Percentiles rank a stretch among this genome's conserved stretches.
These are phyloP conservation scores for Ascochyta koolunga DNA, from an alignment of 2,329 filamentous ascomycete species.

Conservation along the genomic window DNA sequence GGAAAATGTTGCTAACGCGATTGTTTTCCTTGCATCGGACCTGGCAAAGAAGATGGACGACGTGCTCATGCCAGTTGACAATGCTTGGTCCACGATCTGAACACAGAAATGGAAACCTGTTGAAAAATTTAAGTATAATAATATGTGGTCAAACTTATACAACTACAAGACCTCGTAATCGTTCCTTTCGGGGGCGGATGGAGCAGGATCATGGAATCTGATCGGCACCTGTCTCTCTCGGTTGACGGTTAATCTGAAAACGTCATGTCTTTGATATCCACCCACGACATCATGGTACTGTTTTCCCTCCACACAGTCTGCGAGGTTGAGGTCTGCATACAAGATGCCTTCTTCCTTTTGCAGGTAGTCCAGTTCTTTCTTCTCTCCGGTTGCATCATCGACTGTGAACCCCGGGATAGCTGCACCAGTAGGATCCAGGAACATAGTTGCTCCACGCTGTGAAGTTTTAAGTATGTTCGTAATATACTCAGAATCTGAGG, in stretches of 20 bases:
- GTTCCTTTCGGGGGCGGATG: not conserved
- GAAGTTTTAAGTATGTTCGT: conserved; percentile 45
- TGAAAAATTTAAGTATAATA: not conserved
- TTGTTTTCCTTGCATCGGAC: conserved; percentile 34
- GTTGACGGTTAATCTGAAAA: conserved; percentile 60
- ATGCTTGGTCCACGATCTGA: conserved; percentile 38
- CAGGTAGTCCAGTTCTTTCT: conserved; percentile 44
- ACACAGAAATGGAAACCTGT: not conserved
- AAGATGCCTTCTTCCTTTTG: conserved; percentile 57
- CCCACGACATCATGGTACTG: conserved; percentile 64
- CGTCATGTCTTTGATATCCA: conserved; percentile 61
- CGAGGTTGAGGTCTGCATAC: conserved; percentile 59
- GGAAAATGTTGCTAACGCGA: conserved; percentile 32
- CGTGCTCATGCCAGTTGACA: conserved; percentile 35
- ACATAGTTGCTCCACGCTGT: conserved; percentile 56
- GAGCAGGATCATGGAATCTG: conserved; percentile 5
- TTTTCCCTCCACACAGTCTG: conserved; percentile 60
- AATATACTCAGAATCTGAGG: conserved; percentile 37
- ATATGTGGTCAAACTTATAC: not conserved
- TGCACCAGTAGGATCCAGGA: conserved; percentile 59
- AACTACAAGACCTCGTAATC: not conserved
- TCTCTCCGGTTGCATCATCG: conserved; percentile 24
- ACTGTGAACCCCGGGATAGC: conserved; percentile 49
- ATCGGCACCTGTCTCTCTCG: conserved; percentile 47
- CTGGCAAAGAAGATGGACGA: conserved; percentile 36